A percentile compares a stretch with the other conserved stretches of the same genome.
These are phyloP conservation scores for Flaveria ramosissima DNA, from an alignment of 129 eudicot genomes.

Conservation along the genomic window DNA sequence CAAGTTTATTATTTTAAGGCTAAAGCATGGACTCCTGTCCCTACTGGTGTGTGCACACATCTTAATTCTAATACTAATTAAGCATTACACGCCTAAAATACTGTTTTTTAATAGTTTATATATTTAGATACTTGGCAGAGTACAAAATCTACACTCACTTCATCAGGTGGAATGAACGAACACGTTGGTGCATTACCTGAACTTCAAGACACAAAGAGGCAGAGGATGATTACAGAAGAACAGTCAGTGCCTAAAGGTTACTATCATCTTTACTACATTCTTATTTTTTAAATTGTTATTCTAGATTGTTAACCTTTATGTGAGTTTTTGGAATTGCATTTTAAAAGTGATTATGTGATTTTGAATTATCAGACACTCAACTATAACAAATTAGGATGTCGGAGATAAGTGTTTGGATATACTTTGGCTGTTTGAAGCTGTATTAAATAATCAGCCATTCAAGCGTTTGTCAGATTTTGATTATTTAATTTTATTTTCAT, in stretches of 20 bases:
- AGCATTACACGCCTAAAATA: not conserved
- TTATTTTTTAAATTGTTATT: too few relatives aligned
- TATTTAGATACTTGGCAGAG: constrained; percentile 59
- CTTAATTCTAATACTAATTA: constrained; percentile 2
- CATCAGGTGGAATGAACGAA: constrained; percentile 37
- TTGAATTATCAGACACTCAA: too few relatives aligned
- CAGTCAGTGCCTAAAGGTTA: constrained; percentile 46
- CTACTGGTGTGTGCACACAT: constrained; percentile 47
- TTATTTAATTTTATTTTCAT: too few relatives aligned
- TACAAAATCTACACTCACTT: constrained; percentile 29
- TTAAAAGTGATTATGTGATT: too few relatives aligned
- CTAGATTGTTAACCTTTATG: not conserved
- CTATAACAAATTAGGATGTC: too few relatives aligned
- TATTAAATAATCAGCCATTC: too few relatives aligned
- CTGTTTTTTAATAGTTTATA: not conserved
- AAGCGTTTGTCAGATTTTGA: too few relatives aligned
- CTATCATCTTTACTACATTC: constrained; percentile 16
- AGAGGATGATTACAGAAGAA: constrained; percentile 26
- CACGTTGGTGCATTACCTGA: constrained; percentile 27
- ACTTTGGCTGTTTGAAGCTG: too few relatives aligned
- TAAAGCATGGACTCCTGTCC: constrained; percentile 60
- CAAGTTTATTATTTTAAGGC: constrained; percentile 82
- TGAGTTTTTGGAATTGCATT: not conserved
- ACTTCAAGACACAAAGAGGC: constrained; percentile 42
- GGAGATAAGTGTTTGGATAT: too few relatives aligned